Percentiles rank a stretch among this genome's conserved stretches.
Conservation (phyloP, 106 monocot genomes). For the Apostasia shenzhenica region DNA sequence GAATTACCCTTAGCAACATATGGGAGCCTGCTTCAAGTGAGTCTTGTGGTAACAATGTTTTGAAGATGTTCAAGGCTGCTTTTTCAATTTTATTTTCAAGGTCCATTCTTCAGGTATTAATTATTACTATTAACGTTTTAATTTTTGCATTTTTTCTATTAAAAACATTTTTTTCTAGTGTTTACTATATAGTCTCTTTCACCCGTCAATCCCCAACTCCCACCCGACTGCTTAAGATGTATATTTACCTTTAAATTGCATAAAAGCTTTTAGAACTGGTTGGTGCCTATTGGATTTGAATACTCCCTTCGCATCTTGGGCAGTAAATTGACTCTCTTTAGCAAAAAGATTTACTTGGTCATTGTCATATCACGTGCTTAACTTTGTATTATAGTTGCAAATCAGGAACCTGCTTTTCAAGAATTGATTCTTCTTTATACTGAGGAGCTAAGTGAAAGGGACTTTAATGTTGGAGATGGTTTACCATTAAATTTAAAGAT, state of each 20-base stretch:
- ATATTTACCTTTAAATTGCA: no score
- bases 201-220: no score
- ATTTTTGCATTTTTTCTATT: background rate
- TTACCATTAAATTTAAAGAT: conserved; percentile 74
- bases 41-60: conserved; percentile 63
- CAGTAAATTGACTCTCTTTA: background rate
- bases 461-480: conserved; percentile 20
- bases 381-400: conserved; percentile 15
- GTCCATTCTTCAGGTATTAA: conserved; percentile 74
- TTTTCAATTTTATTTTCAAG: conserved; percentile 57
- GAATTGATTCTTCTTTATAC: conserved; percentile 89
- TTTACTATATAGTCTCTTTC: background rate
- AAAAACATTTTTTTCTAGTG: background rate
- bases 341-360: no score
- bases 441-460: conserved; percentile 38
- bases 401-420: conserved; percentile 95
- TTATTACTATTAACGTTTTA: background rate
- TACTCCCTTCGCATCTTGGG: no score
- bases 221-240: no score
- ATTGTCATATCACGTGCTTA: background rate
- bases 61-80: conserved; percentile 70
- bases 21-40: conserved; percentile 90
- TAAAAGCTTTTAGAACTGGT: no score
- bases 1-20: conserved; percentile 79
- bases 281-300: no score